Base-by-base conservation (phyloP, 2,329 filamentous ascomycete genomes). In the Fusarium anthophilum region DNA sequence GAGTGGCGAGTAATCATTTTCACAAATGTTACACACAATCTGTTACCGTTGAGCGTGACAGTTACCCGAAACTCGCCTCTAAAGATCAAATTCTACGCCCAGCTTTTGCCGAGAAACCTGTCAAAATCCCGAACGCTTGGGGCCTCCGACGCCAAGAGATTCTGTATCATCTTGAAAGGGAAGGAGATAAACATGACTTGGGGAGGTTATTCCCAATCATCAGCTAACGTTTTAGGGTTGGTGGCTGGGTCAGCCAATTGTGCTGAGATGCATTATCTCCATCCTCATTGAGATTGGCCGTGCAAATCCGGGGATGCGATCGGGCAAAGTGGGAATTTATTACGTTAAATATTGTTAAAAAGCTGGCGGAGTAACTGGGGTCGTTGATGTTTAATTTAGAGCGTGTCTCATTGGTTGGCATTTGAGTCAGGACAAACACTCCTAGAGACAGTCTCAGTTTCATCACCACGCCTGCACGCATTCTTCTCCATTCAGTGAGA, bases 91-190 rank as follows among this genome's bases (percentile, higher is more conserved):
- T 48, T 22, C 26, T 17, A n/a, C 14, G 45, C 66, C 51, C 30
- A 47, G 56, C 17, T 41, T 55, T 53, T 26, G 58, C 67, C 54
- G 47, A 44, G 45, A 64, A 68, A 69, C 6, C 68, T 73, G 72
- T 65, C 71, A 72, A 53, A 67, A 71, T 57, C 58, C 72, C 68
- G 37, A 57, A 11, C 22, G 57, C 32, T 51, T 62, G 71, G 71
- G 44, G 56, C 43, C 37, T 35, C 45, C 6, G 12, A 32, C 35
- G 58, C 51, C 66, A 65, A 66, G 55, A 17, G 20, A 39, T 51
- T 59, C 35, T 51, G 13, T 30, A 60, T 59, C 13, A 30, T 43
- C 66, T 73, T 26, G 54, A 74, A 70, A 41, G 32, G 71, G 71
- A 72, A 74, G 71, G 71, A 64, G 66, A 55, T 63, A 50, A 63